Base-by-base conservation (phyloP, 345 rosid genomes). In the Arabidopsis arenosa region DNA sequence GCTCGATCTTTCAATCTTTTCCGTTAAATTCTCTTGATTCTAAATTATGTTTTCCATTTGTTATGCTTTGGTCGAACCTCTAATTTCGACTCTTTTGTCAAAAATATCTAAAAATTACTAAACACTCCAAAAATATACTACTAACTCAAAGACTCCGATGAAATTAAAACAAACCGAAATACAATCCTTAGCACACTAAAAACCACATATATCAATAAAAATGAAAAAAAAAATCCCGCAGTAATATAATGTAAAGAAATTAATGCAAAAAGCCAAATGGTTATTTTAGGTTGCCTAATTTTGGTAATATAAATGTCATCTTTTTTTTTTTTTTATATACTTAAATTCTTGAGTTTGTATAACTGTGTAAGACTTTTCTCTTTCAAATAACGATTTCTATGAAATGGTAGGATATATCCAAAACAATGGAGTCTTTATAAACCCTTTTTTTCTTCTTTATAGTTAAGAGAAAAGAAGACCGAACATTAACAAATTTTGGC, bases 231-330 rank as follows among this genome's bases (percentile, higher is more conserved):
- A 7, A 17, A 5, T 12, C 0, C 43, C 5, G 30, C 13, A 4
- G 11, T 33, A 55, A 10, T 53, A 51, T n/a, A 7, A 49, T 18
- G 23, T 68, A 53, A 18, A 40, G 1, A 69, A 61, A 44, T 43
- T 44, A 69, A 36, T 6, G 51, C 43, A 47, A 36, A 59, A 44
- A 5, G 12, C 39, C 67, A 57, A 57, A 39, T n/a, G 17, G 15
- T 63, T 53, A 44, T 26, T 64, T 23, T 70, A 62, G 72, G 67
- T 71, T 65, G 63, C 68, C 67, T 49, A 77, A 65, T 17, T 39
- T 30, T 23, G 3, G 18, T 17, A 17, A 43, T 53, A 55, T 11
- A 76, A 21, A 53, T 58, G 26, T 58, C 60, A 66, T 58, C 53
- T 30, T 55, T 7, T 35, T 43, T 55, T 6, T 33, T 43, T 68